Conservation (phyloP, 176 grass and related monocot genomes). For the Zoysia pacifica region DNA sequence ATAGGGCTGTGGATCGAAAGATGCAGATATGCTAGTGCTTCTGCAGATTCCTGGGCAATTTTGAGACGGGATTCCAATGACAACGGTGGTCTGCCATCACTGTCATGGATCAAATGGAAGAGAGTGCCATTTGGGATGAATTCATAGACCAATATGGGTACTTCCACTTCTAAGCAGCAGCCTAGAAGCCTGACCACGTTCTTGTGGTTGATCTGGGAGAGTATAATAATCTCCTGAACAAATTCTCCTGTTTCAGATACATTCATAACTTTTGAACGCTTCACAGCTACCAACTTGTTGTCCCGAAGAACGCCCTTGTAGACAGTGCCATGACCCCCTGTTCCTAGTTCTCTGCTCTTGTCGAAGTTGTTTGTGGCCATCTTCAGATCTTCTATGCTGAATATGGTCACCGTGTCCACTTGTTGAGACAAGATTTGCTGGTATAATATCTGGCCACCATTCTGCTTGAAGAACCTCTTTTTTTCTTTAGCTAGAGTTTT, state of each 20-base stretch:
- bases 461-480: slow-evolving; percentile 14
- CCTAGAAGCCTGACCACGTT: not conserved
- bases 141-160: slow-evolving; percentile 7
- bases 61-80: not conserved
- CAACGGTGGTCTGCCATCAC: not conserved
- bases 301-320: slow-evolving; percentile 14
- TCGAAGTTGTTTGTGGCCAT: slow-evolving; percentile 21
- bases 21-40: slow-evolving; percentile 22
- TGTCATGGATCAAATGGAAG: not conserved
- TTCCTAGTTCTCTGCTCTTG: slow-evolving; percentile 1
- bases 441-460: slow-evolving; percentile 34
- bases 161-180: slow-evolving; percentile 1
- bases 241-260: not conserved
- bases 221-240: not conserved
- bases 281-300: slow-evolving; percentile 17
- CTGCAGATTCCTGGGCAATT: not conserved
- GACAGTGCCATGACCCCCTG: slow-evolving; percentile 10
- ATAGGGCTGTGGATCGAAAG: slow-evolving; percentile 2
- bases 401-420: slow-evolving; percentile 35
- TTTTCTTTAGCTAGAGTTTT: not conserved
- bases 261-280: slow-evolving; percentile 24
- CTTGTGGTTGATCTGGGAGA: not conserved
- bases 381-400: slow-evolving; percentile 14
- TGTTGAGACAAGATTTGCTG: slow-evolving; percentile 24
- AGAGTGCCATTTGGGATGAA: slow-evolving; percentile 20